Evolutionary conservation across 129 eudicot genomes (phyloP), one percentile per base, ranked within the genome.

Genomic region (Flaveria sonorensis): DNA sequence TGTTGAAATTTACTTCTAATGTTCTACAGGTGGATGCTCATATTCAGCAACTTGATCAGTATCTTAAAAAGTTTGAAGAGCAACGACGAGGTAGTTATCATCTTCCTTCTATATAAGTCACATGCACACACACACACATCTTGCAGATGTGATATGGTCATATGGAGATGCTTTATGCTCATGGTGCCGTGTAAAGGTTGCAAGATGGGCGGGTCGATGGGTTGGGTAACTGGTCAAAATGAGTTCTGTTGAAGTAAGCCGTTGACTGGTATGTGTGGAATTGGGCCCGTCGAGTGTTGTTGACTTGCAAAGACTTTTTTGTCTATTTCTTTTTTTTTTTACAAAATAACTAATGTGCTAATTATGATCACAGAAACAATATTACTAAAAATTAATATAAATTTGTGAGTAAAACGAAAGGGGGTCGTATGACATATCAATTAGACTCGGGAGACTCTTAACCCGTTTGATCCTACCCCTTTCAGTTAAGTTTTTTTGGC

Each of bases 21-120:
- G 52, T 11, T 48, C 16, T 48, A 5, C 83, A 93, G 98, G 98
- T 93, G 63, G 98, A 93, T 85, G 77, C 92, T 74, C 98, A 93
- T 79, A 81, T 93, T 67, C 98, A 93, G 59, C 98, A 93, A 80
- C 96, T 93, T 76, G 97, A 93, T 85, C 97, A 93, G 81, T 91
- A 90, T 82, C 78, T 93, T 67, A 90, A 82, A 81, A 90, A 80
- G 62, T 83, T 84, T 66, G 96, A 93, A 85, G 97, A 90, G 57
- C 90, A 85, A 67, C 88, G 92, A 15, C 95, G 91, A 13, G 98
- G 98, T 93, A 88, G 68, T 70, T 47, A 40, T 80, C 36, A 51
- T 77, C 40, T 50, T 21, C 24, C 23, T 36, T 70, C 71, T n/a
- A 7, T 21, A 67, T 48, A 36, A 46, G 48, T 60, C 62, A 46